Conservation (phyloP, 2,329 filamentous ascomycete species). For the Teratosphaeria zuluensis region DNA sequence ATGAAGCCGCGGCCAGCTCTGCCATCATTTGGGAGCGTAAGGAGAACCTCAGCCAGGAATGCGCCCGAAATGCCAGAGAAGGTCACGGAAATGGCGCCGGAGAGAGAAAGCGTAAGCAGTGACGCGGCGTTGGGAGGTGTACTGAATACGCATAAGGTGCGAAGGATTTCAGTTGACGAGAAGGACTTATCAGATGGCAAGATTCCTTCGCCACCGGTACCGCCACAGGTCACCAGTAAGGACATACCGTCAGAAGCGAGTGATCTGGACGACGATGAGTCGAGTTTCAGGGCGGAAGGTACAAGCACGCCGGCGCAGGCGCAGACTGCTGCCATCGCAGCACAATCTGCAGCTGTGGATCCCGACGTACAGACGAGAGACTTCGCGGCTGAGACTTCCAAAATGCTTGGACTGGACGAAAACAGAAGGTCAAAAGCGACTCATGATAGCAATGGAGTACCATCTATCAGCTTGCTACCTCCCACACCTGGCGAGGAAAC, state of each 20-base stretch:
- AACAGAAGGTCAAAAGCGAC: not conserved
- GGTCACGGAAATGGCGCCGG: constrained; percentile 36
- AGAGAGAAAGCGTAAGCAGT: constrained; percentile 43
- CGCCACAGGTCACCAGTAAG: constrained; percentile 60
- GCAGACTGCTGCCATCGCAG: not conserved
- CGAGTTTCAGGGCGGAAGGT: constrained; percentile 2
- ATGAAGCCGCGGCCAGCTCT: constrained; percentile 68
- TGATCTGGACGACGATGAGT: constrained; percentile 34
- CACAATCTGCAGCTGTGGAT: constrained; percentile 3
- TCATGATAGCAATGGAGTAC: constrained; percentile 8
- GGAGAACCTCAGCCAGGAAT: constrained; percentile 27
- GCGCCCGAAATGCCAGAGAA: constrained; percentile 40
- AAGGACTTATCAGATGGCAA: constrained; percentile 35
- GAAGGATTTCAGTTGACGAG: constrained; percentile 28
- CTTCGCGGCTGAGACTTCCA: constrained; percentile 9
- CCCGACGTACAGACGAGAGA: constrained; percentile 9
- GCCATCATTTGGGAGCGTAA: constrained; percentile 64
- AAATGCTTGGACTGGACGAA: not conserved
- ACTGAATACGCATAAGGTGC: constrained; percentile 32
- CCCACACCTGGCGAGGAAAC: constrained; percentile 26
- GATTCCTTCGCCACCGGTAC: constrained; percentile 46
- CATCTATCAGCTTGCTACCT: constrained; percentile 25
- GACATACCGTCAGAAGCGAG: constrained; percentile 57
- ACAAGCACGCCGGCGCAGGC: constrained; percentile 6
- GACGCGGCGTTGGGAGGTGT: constrained; percentile 51